These are phyloP conservation scores for Mortierella antarctica DNA, from an alignment of 192 early-diverging fungal species.

Conservation along the genomic window DNA sequence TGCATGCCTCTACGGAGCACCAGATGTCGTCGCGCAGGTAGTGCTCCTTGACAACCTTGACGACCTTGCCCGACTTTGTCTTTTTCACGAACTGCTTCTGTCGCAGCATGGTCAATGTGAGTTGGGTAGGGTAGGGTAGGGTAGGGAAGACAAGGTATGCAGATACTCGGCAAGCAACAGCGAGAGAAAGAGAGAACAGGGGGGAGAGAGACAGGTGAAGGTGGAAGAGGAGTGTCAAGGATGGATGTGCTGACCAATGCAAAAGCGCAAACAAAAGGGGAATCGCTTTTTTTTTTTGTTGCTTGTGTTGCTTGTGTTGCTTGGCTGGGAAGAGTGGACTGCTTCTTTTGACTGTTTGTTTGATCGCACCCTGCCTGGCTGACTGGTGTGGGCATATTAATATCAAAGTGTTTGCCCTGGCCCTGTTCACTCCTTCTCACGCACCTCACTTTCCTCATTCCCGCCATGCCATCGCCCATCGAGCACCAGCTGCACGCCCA, in stretches of 20 bases:
- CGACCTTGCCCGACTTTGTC: constrained; percentile 90
- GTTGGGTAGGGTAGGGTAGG: background rate
- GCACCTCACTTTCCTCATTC: background rate
- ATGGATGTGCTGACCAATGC: constrained; percentile 9
- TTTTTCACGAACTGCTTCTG: constrained; percentile 90
- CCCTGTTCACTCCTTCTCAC: background rate
- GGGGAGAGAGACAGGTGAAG: background rate
- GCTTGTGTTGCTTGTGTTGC: background rate
- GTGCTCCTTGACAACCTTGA: constrained; percentile 96
- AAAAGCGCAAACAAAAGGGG: background rate
- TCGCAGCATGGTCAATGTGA: constrained; percentile 60
- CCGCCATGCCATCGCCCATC: constrained; percentile 23
- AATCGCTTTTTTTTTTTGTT: constrained; percentile 4
- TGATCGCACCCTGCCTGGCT: background rate
- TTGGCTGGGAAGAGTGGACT: background rate
- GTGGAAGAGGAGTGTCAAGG: background rate
- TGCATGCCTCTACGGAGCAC: constrained; percentile 78
- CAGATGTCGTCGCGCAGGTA: constrained; percentile 96
- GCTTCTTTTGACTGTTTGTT: background rate
- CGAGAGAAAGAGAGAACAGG: background rate
- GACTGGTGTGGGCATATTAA: background rate
- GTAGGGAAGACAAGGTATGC: background rate
- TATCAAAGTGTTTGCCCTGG: background rate
- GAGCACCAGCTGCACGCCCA: constrained; percentile 49
- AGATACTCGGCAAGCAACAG: background rate